Conservation (phyloP, 1,284 basidiomycete species). For the Cystobasidium sp. region DNA sequence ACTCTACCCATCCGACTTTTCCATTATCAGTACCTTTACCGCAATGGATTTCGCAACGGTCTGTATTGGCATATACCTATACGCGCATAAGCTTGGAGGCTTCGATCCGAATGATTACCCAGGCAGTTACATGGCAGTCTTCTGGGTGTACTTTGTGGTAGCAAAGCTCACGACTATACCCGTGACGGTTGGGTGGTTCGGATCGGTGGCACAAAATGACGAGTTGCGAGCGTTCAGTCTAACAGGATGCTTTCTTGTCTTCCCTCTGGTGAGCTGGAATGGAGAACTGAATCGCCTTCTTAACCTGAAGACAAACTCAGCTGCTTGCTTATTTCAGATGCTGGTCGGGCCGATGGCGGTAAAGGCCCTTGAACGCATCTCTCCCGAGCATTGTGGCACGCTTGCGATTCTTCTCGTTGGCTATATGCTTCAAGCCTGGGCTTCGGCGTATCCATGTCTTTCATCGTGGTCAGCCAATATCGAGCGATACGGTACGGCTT, state of each 20-base stretch:
- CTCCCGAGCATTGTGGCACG: not conserved
- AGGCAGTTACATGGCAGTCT: not conserved
- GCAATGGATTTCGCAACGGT: constrained; percentile 23
- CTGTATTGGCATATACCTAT: constrained; percentile 5
- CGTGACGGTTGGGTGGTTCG: not conserved
- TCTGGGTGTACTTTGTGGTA: constrained; percentile 15
- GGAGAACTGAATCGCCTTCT: too few relatives aligned
- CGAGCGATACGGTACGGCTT: constrained; percentile 19
- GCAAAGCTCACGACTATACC: not conserved
- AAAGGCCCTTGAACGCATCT: not conserved
- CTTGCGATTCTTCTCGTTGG: constrained; percentile 13
- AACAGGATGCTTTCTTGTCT: constrained; percentile 26
- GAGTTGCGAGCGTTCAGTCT: constrained; percentile 9
- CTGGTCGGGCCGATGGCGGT: constrained; percentile 20
- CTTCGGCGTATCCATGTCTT: constrained; percentile 7
- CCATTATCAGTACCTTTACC: not conserved
- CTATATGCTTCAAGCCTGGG: constrained; percentile 22
- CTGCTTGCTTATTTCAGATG: not conserved
- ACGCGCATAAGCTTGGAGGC: constrained; percentile 2
- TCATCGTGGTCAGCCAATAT: constrained; percentile 20
- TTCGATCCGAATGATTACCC: constrained; percentile 10
- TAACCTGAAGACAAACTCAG: too few relatives aligned
- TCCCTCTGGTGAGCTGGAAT: constrained; percentile 7
- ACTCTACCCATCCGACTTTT: not conserved
- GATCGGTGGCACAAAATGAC: constrained; percentile 1